These are phyloP conservation scores for Microbotryomycetes sp. DNA, from an alignment of 1,284 basidiomycete species.

Conservation along the genomic window DNA sequence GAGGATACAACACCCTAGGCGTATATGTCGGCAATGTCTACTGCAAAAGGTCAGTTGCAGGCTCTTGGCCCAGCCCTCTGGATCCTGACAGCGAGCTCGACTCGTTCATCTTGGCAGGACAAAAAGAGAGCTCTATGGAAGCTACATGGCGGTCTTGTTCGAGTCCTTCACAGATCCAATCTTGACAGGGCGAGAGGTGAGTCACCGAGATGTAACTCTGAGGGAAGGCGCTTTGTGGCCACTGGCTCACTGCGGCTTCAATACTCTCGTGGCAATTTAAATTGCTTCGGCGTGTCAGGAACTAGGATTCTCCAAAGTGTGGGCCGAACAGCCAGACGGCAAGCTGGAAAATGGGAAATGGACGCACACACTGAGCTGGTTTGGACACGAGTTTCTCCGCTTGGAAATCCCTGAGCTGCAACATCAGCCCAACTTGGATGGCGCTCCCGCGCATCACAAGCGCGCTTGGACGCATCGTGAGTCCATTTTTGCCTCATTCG, in stretches of 20 bases:
- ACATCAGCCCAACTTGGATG: conserved; percentile 2
- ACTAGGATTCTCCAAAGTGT: conserved; percentile 25
- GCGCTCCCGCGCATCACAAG: conserved; percentile 4
- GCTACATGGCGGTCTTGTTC: conserved; percentile 35
- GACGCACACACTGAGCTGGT: conserved; percentile 32
- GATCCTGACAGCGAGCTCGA: too few relatives aligned
- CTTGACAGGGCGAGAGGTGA: conserved; percentile 32
- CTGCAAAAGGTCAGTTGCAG: conserved; percentile 11
- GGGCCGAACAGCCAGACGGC: conserved; percentile 31
- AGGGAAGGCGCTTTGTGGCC: too few relatives aligned
- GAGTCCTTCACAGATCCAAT: conserved; percentile 38
- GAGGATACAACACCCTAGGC: conserved; percentile 38
- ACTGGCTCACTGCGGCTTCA: not conserved
- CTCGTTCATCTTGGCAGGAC: conserved; percentile 11
- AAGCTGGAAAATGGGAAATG: conserved; percentile 7
- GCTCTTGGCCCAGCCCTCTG: not conserved
- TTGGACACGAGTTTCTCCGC: conserved; percentile 34
- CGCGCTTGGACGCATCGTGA: conserved; percentile 28
- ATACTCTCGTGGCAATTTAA: too few relatives aligned
- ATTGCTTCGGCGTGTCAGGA: conserved; percentile 9
- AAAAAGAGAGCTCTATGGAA: conserved; percentile 18
- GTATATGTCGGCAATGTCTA: conserved; percentile 35
- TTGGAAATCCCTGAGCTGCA: conserved; percentile 20
- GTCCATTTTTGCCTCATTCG: not conserved
- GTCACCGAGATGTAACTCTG: too few relatives aligned